A percentile compares a stretch with the other conserved stretches of the same genome.
These are phyloP conservation scores for Ophiognomonia clavigignenti-juglandacearum DNA, from an alignment of 2,329 filamentous ascomycete genomes.

Conservation along the genomic window DNA sequence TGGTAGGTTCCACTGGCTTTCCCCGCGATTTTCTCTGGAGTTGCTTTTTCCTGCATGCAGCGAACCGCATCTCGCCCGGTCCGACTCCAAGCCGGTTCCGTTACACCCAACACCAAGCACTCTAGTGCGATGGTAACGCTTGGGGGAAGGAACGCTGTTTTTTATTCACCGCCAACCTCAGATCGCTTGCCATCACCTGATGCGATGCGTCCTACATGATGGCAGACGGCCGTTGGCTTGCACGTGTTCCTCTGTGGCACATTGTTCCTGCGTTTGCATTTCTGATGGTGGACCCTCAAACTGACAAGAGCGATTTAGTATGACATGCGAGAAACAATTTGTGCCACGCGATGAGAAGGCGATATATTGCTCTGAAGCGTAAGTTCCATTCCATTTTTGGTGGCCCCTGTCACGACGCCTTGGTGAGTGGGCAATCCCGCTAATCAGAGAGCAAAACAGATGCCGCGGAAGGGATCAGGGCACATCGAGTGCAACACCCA, in stretches of 20 bases:
- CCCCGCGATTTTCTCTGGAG: neutral
- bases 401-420: no score
- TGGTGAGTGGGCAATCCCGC: no score
- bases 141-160: no score
- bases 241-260: neutral
- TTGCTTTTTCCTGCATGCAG: conserved; percentile 14
- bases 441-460: no score
- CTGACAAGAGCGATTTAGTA: conserved; percentile 40
- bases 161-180: conserved; percentile 15
- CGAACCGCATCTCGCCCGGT: neutral
- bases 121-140: neutral
- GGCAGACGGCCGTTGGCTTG: neutral
- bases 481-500: conserved; percentile 21
- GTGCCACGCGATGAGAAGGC: conserved; percentile 51
- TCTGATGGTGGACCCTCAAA: conserved; percentile 13
- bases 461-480: conserved; percentile 51
- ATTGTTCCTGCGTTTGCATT: conserved; percentile 24
- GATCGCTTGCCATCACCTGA: conserved; percentile 29
- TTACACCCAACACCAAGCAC: neutral
- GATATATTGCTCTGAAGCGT: conserved; percentile 61
- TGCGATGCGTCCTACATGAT: conserved; percentile 19
- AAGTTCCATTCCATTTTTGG: no score
- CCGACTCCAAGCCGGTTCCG: neutral
- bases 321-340: conserved; percentile 65
- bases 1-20: conserved; percentile 44